Base-by-base conservation (phyloP, 2,329 filamentous ascomycete species). In the Cordyceps fumosorosea region DNA sequence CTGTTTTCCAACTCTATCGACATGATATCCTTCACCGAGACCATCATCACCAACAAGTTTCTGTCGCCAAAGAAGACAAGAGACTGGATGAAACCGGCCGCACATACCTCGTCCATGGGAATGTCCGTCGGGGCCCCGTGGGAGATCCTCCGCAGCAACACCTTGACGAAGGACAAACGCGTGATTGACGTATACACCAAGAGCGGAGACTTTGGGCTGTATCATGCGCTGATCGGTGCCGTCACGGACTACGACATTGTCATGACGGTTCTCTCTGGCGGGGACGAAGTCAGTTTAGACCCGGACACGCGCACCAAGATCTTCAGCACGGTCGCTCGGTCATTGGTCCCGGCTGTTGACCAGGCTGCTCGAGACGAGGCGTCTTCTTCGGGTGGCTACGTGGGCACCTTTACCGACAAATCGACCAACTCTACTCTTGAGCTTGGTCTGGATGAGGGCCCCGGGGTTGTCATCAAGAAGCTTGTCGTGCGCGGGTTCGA, bases 151-250 rank as follows among this genome's bases (percentile, higher is more conserved):
- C 75, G 76, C 34, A 66, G 69, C 34, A 67, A 75, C 58, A 72
- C 71, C 65, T 63, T 77, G 34, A 74, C 74, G 5, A 64, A 68
- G 0, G 75, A 77, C 62, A 71, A 74, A 29, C 75, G 77, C 3
- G 65, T 78, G 0, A 68, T 81, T 16, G 78, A 82, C 29, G 58
- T 82, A 2, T 81, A 80, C 68, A 75, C 76, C 26, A 83, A 82
- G 66, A 69, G 67, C 2, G 80, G 80, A 3, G 75, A 77, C 61
- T 64, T 80, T 3, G 74, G 75, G 18, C 60, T 68, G 16, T 82
- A 81, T 67, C 73, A 76, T 65, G 67, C 74, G 3, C 65, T 71
- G 2, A 65, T 80, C 0, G 74, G 71, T 20, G 66, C 82, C 2
- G 68, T 82, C 0, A 78, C 79, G 0, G 78, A 81, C 64, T 81